These are phyloP conservation scores for Xylaria sp. DNA, from an alignment of 2,329 filamentous ascomycete genomes.

Conservation along the genomic window DNA sequence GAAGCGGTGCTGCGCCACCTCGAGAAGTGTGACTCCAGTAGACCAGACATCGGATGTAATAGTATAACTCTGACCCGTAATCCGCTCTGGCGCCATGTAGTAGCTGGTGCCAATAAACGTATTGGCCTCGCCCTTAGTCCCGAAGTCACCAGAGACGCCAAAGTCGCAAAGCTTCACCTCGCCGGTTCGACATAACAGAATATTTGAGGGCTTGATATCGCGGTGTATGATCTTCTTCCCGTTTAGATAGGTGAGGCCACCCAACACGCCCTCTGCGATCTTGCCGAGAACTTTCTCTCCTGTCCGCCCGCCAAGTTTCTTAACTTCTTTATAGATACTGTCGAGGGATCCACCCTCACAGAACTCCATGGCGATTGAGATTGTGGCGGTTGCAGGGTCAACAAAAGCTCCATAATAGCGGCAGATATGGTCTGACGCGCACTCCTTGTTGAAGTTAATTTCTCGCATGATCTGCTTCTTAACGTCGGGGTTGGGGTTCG, in stretches of 20 bases:
- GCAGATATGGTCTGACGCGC: slow-evolving; percentile 95
- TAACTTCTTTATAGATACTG: slow-evolving; percentile 97
- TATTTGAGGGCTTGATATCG: slow-evolving; percentile 99
- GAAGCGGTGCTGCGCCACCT: slow-evolving; percentile 98
- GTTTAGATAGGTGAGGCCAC: slow-evolving; percentile 94
- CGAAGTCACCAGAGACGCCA: slow-evolving; percentile 96
- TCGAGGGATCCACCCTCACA: slow-evolving; percentile 97
- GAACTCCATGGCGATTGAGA: slow-evolving; percentile 99
- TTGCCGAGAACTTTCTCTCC: slow-evolving; percentile 98
- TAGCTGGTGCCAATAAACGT: slow-evolving; percentile 99
- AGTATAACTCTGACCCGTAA: slow-evolving; percentile 97
- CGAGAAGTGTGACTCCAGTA: slow-evolving; percentile 93
- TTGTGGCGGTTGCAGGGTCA: slow-evolving; percentile 94
- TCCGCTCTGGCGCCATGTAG: slow-evolving; percentile 99
- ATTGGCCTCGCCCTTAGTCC: slow-evolving; percentile 97
- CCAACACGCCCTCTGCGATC: slow-evolving; percentile 93
- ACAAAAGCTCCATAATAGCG: slow-evolving; percentile 97
- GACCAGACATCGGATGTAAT: slow-evolving; percentile 99
- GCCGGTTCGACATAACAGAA: slow-evolving; percentile 89
- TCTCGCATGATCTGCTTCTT: slow-evolving; percentile 99
- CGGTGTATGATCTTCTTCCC: slow-evolving; percentile 97
- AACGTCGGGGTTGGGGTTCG: slow-evolving; percentile 95
- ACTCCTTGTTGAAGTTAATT: slow-evolving; percentile 97
- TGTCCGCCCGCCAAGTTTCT: slow-evolving; percentile 91
- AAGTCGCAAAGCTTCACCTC: slow-evolving; percentile 99